Evolutionary conservation across 768 basidiomycete genomes (phyloP).

Genomic region (Plicaturopsis crispa): DNA sequence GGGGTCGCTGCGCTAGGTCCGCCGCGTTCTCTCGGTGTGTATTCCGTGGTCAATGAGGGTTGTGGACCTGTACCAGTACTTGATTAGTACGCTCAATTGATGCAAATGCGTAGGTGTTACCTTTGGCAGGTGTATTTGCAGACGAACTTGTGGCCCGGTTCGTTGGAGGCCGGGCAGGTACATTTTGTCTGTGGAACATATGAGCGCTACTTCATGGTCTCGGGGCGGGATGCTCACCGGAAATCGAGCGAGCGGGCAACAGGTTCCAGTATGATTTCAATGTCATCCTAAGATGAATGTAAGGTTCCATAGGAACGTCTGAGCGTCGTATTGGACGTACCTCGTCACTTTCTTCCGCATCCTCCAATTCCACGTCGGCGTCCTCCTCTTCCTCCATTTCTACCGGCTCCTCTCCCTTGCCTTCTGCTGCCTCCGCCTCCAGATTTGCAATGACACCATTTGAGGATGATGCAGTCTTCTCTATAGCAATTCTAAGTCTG

Average conservation of each 20-base stretch:
- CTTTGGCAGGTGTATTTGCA: constrained; percentile 22
- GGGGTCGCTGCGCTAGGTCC: constrained; percentile 27
- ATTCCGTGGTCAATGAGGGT: constrained; percentile 72
- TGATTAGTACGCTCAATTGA: constrained; percentile 2
- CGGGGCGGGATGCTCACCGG: constrained; percentile 34
- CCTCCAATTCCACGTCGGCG: constrained; percentile 13
- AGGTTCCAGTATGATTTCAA: constrained; percentile 89
- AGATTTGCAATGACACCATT: constrained; percentile 44
- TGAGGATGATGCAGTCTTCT: constrained; percentile 29
- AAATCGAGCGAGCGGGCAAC: constrained; percentile 67
- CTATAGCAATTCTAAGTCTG: constrained; percentile 29
- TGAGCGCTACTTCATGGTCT: constrained; percentile 1
- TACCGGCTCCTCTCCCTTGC: constrained; percentile 22
- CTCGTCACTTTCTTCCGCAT: constrained; percentile 25
- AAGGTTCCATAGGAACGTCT: constrained; percentile 5
- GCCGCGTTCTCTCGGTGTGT: constrained; percentile 65
- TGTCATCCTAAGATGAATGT: constrained; percentile 39
- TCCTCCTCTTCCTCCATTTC: constrained; percentile 24
- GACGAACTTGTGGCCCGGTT: constrained; percentile 20
- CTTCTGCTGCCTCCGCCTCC: constrained; percentile 36
- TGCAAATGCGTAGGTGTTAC: constrained; percentile 11
- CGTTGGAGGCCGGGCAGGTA: constrained; percentile 22
- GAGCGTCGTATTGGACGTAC: constrained; percentile 6
- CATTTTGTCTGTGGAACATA: constrained; percentile 20
- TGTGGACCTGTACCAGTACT: constrained; percentile 27